Conservation (phyloP, 176 grass and related monocot species). For the Zea mays region DNA sequence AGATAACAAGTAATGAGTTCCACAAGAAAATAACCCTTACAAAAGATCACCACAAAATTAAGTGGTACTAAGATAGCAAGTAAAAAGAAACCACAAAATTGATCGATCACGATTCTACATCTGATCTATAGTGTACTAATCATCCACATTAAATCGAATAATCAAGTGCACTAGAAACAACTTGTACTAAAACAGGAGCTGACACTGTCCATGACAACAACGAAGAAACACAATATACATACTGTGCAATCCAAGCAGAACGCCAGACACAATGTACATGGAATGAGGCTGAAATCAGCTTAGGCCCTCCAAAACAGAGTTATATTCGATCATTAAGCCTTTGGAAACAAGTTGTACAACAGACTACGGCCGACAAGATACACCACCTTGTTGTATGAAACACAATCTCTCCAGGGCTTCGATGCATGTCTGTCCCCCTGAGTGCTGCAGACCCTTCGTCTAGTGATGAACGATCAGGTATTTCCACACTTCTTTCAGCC, state of each 20-base stretch:
- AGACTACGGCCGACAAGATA: constrained; percentile 34
- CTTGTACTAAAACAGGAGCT: constrained; percentile 31
- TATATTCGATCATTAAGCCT: constrained; percentile 4
- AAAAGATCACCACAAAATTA: not conserved
- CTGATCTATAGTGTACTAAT: not conserved
- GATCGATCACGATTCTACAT: constrained; percentile 35
- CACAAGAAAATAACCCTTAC: not conserved
- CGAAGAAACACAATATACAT: constrained; percentile 43
- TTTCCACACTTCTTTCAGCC: constrained; percentile 43
- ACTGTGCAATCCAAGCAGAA: constrained; percentile 11
- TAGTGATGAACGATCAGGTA: constrained; percentile 24
- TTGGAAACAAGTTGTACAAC: constrained; percentile 26
- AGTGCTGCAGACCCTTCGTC: constrained; percentile 5
- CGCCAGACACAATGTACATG: constrained; percentile 42
- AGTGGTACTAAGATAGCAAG: not conserved
- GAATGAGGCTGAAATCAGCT: constrained; percentile 13
- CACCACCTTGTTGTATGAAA: constrained; percentile 41
- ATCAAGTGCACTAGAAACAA: constrained; percentile 28
- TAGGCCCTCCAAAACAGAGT: not conserved
- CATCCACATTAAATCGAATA: constrained; percentile 24
- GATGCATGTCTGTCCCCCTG: constrained; percentile 11
- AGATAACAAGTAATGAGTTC: not conserved
- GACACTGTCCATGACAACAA: not conserved
- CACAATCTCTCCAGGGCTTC: constrained; percentile 14
- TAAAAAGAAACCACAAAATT: not conserved